Base-by-base conservation (phyloP, 2,329 filamentous ascomycete genomes). In the Zymoseptoria brevis region DNA sequence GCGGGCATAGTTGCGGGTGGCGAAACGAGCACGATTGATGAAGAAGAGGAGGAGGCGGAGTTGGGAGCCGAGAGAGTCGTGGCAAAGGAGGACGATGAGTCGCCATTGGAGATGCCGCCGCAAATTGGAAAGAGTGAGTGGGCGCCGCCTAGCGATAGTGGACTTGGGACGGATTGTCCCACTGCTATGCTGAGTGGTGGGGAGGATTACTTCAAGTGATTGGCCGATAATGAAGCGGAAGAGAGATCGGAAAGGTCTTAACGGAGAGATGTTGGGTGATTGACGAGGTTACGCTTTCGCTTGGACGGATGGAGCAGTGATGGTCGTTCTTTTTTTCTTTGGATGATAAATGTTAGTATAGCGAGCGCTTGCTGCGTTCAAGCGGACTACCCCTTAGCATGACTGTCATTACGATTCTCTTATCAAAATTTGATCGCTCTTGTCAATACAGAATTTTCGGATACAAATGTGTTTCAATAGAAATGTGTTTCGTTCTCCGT, bases 81-180 rank as follows among this genome's bases (percentile, higher is more conserved):
- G 2, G 58, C 62, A 29, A 56, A 62, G n/a, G 58, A 57, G 49
- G 57, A 65, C 22, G 63, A 60, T 19, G 66, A 62, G 24, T 60
- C 48, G 57, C 68, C 56, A 45, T 57, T 63, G 9, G 57, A 63
- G 54, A 53, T 56, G 29, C 59, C 61, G 21, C 61, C 60, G 19
- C 57, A 65, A 57, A 64, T 66, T 53, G 50, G 62, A 45, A 62
- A 66, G 60, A 52, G 60, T 4, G 58, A 57, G 11, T 74, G 66
- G 55, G 69, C 71, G 30, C 71, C 71, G 19, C 71, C 72, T 4
- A 74, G 71, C 56, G 73, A 75, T 66, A 74, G 72, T 69, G 73
- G 72, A n/a, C 62, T 75, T 41, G 73, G 73, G 24, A 73, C 72
- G 29, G 72, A 74, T 56, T 66, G 73, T 62, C 73, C 72, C 30